phyloP scores from a whole-genome alignment of 2,329 filamentous ascomycete species.

The Teratosphaeria pseudoeucalypti region DNA sequence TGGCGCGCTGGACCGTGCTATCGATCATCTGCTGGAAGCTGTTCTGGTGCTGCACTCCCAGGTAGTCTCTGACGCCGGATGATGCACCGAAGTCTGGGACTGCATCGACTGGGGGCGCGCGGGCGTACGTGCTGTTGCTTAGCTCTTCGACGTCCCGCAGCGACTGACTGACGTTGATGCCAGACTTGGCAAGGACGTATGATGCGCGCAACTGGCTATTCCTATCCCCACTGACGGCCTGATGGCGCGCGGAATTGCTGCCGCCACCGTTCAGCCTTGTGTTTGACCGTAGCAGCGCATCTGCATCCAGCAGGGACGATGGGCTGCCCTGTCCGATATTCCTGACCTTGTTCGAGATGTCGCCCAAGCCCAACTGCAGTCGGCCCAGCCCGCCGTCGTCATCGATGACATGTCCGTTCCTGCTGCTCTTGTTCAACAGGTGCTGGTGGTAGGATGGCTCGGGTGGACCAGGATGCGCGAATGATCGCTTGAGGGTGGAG shows the following conservation, averaged over 20 bases:
- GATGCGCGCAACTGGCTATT: constrained; percentile 48
- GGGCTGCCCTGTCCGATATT: constrained; percentile 67
- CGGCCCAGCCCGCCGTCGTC: constrained; percentile 62
- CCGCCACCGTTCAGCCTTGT: background rate
- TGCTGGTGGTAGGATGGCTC: constrained; percentile 50
- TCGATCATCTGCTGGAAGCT: constrained; percentile 49
- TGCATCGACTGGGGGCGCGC: constrained; percentile 3
- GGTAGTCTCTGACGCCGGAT: constrained; percentile 21
- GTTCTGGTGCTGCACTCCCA: constrained; percentile 35
- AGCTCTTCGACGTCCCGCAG: constrained; percentile 60
- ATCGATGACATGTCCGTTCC: constrained; percentile 50
- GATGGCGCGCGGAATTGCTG: background rate
- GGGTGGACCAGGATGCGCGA: background rate
- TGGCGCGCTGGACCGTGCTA: constrained; percentile 58
- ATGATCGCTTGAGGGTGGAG: constrained; percentile 1
- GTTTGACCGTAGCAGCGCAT: background rate
- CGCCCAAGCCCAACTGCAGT: constrained; percentile 81
- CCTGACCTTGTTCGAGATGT: constrained; percentile 67
- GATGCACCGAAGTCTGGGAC: constrained; percentile 2
- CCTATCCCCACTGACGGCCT: constrained; percentile 28
- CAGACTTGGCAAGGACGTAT: constrained; percentile 86
- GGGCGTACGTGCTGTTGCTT: constrained; percentile 8
- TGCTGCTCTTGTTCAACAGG: constrained; percentile 52
- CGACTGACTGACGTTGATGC: constrained; percentile 76
- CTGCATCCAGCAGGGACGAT: constrained; percentile 33